A percentile compares a stretch with the other conserved stretches of the same genome.
These are phyloP conservation scores for Glebionis coronaria DNA, from an alignment of 129 eudicot species.

Conservation along the genomic window DNA sequence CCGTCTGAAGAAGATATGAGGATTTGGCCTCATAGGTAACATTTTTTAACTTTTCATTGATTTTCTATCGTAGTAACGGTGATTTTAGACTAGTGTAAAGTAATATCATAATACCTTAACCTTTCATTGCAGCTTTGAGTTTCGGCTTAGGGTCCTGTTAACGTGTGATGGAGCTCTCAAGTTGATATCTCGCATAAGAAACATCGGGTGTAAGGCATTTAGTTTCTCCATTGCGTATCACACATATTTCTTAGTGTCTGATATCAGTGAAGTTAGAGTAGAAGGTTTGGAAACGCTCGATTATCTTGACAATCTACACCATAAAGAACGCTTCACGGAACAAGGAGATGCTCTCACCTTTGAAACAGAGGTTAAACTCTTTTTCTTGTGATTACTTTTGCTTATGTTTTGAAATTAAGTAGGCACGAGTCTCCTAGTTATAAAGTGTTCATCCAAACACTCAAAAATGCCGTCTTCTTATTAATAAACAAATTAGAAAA, in stretches of 20 bases:
- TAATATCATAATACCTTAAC: not conserved
- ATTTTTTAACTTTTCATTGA: no score
- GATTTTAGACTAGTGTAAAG: not conserved
- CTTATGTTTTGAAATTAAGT: no score
- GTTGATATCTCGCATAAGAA: slow-evolving; percentile 74
- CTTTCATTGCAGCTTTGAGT: slow-evolving; percentile 55
- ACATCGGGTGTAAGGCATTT: slow-evolving; percentile 74
- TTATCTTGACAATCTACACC: slow-evolving; percentile 68
- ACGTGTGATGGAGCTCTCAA: slow-evolving; percentile 56
- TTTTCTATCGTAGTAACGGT: not conserved
- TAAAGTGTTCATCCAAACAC: no score
- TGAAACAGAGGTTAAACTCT: slow-evolving; percentile 65
- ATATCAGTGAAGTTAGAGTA: slow-evolving; percentile 94
- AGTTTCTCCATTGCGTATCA: slow-evolving; percentile 81
- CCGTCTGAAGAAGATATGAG: slow-evolving; percentile 79
- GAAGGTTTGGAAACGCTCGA: slow-evolving; percentile 97
- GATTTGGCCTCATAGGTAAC: slow-evolving; percentile 84
- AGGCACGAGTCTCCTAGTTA: no score
- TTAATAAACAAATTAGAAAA: no score
- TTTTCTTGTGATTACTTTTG: not conserved
- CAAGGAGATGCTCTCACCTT: slow-evolving; percentile 97
- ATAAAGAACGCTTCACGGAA: slow-evolving; percentile 78
- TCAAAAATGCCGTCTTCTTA: no score
- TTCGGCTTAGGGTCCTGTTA: slow-evolving; percentile 70
- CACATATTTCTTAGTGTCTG: slow-evolving; percentile 76